Percentiles rank a stretch among this genome's conserved stretches.
phyloP scores from a whole-genome alignment of 2,329 filamentous ascomycete genomes.

The Aureobasidium sp. region DNA sequence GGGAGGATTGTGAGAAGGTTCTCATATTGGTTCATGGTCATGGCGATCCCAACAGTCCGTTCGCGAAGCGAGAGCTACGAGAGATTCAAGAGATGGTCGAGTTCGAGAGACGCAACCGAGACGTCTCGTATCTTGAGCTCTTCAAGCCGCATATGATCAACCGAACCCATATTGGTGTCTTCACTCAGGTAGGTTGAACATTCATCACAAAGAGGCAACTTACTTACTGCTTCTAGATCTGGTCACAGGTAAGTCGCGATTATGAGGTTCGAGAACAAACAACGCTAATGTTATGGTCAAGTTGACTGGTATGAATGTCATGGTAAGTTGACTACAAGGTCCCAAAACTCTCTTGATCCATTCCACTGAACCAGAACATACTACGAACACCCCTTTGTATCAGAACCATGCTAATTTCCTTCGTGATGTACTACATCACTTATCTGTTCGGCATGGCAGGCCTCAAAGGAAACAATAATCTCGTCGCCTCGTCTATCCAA shows the following conservation, averaged over 20 bases:
- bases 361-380: no score
- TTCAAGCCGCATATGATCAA: constrained; percentile 67
- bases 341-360: no score
- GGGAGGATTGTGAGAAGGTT: constrained; percentile 38
- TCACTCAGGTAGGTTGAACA: constrained; percentile 70
- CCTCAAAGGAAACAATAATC: constrained; percentile 45
- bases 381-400: no score
- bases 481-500: constrained; percentile 62
- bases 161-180: constrained; percentile 63
- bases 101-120: constrained; percentile 62
- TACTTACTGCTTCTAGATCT: not conserved
- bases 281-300: not conserved
- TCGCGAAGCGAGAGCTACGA: constrained; percentile 60
- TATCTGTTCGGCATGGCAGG: constrained; percentile 69
- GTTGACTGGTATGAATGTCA: not conserved
- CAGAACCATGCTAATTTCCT: no score
- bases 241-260: not conserved
- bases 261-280: not conserved
- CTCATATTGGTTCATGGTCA: constrained; percentile 38
- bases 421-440: constrained; percentile 32
- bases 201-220: fast-evolving
- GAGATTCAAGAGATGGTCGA: constrained; percentile 66
- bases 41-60: constrained; percentile 34
- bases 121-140: constrained; percentile 66
- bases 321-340: not conserved